Evolutionary conservation across 371 early-diverging fungal genomes (phyloP), one percentile per base, ranked within the genome.

Genomic region (Homolaphlyctis polyrhiza): DNA sequence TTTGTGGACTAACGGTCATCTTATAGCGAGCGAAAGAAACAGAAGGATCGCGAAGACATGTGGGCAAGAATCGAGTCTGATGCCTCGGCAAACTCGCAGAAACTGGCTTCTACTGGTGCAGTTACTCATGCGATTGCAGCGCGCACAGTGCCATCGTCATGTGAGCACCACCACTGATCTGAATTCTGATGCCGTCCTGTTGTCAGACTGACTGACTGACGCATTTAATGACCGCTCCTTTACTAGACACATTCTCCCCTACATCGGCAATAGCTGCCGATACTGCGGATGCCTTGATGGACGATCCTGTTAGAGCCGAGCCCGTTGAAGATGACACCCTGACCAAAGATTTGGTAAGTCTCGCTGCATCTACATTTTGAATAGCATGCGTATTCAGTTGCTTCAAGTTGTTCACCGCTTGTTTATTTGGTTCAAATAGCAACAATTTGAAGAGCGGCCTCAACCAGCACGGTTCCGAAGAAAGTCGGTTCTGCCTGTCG

Each of bases 401-500:
- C 33, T 28, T 16, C 52, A 8, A 14, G 23, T 57, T 5, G 6
- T 25, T 62, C 57, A 14, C 33, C 43, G 32, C 32, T 55, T 29
- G 3, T 25, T 29, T 25, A 5, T 27, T 23, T 16, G 5, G 27
- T n/a, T 8, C 18, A 3, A 3, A 5, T 30, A 83, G 86, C 80
- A 88, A 75, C 84, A 86, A 75, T 91, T 90, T 71, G 87, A 72
- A 57, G 81, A 80, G 25, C 72, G 76, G 21, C 85, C 86, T 13
- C 75, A 82, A 0, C 85, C 86, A 54, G 89, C 83, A 65, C 85
- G 90, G 58, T 92, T 93, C 80, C 82, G 95, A 62, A 79, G 95
- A 66, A 94, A 94, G 79, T 92, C 92, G 13, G 92, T 94, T 61
- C 85, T 94, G 69, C 95, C 95, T 36, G 92, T 94, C 63, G 91